Conservation (phyloP, 75 land plant species). For the Picea sitchensis region DNA sequence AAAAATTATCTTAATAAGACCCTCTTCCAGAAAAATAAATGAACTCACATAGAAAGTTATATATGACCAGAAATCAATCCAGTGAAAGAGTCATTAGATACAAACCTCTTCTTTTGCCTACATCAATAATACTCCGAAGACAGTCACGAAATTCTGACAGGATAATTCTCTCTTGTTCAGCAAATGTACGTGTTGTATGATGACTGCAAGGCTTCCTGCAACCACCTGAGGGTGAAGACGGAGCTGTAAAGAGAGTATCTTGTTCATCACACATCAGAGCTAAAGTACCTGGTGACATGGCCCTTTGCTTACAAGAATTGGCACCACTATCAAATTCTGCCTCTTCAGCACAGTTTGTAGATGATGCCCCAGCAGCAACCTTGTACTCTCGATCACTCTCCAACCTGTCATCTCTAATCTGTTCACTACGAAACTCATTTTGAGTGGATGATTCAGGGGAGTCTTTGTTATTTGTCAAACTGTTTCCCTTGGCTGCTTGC, state of each 20-base stretch:
- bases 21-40: not conserved
- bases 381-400: constrained; percentile 2
- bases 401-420: not conserved
- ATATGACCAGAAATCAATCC: not conserved
- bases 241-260: constrained; percentile 40
- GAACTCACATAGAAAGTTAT: not conserved
- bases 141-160: constrained; percentile 43
- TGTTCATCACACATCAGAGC: constrained; percentile 57
- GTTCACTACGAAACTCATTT: not conserved
- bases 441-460: not conserved
- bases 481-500: not conserved
- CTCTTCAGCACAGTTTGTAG: constrained; percentile 9
- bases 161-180: constrained; percentile 41
- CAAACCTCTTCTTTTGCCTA: constrained; percentile 37
- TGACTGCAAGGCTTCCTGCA: constrained; percentile 11
- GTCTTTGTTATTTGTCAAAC: not conserved
- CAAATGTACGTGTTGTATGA: constrained; percentile 15
- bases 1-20: not conserved
- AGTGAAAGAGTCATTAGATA: not conserved
- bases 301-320: constrained; percentile 18
- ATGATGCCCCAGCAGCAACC: not conserved
- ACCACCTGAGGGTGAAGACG: constrained; percentile 38
- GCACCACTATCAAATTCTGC: constrained; percentile 18
- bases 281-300: constrained; percentile 47
- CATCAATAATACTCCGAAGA: constrained; percentile 37